Percentiles rank a stretch among this genome's conserved stretches.
Conservation (phyloP, 805 yeast genomes). For the Candida oleophila region DNA sequence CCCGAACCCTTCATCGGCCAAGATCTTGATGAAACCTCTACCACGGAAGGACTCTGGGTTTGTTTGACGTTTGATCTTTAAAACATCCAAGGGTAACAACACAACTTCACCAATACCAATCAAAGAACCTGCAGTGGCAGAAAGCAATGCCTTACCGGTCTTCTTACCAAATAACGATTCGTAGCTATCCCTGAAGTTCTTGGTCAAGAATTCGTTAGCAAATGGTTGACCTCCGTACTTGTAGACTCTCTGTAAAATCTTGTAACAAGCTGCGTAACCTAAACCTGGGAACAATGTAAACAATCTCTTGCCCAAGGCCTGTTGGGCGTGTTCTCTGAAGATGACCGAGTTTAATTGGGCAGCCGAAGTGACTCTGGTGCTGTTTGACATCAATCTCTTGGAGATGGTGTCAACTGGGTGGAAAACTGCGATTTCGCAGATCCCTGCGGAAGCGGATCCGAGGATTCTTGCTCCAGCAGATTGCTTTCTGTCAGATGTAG, state of each 20-base stretch:
- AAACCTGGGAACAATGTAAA: constrained; percentile 94
- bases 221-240: constrained; percentile 99
- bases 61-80: constrained; percentile 98
- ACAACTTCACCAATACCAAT: constrained; percentile 98
- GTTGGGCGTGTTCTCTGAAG: constrained; percentile 76
- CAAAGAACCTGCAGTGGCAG: constrained; percentile 96
- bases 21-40: constrained; percentile 86
- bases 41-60: constrained; percentile 99
- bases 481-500: constrained; percentile 70
- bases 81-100: constrained; percentile 89
- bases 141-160: constrained; percentile 94
- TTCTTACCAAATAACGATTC: constrained; percentile 84
- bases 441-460: constrained; percentile 99
- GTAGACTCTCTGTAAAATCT: constrained; percentile 94
- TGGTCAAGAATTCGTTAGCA: constrained; percentile 87
- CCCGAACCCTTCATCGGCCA: constrained; percentile 89
- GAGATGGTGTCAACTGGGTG: constrained; percentile 99
- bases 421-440: constrained; percentile 93
- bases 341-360: constrained; percentile 80
- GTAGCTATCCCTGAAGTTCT: constrained; percentile 66
- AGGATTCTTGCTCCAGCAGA: constrained; percentile 86
- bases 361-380: constrained; percentile 60
- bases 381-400: constrained; percentile 88
- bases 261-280: constrained; percentile 97
- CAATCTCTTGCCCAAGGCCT: constrained; percentile 67